phyloP scores from a whole-genome alignment of 1,139 yeast genomes.

The Geotrichum restrictum region DNA sequence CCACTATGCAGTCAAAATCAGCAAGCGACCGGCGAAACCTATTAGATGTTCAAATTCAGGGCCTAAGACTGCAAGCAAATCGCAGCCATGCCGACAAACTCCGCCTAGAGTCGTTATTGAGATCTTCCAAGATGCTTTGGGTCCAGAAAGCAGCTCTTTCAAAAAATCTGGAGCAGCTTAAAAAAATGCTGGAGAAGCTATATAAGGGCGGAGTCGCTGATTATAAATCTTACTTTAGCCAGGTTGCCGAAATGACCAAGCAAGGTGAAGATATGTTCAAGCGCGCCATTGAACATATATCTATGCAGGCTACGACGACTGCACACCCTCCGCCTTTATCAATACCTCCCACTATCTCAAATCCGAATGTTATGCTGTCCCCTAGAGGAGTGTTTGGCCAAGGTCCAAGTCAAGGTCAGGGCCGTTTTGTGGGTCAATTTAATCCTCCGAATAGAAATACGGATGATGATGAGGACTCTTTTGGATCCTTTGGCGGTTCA shows the following conservation, averaged over 20 bases:
- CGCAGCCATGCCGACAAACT: background rate
- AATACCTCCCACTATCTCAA: too few species aligned
- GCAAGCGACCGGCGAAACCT: background rate
- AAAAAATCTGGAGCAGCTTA: slow-evolving; percentile 4
- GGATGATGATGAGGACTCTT: background rate
- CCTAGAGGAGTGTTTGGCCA: too few species aligned
- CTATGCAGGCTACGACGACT: background rate
- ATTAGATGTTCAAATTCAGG: background rate
- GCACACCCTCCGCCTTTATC: too few species aligned
- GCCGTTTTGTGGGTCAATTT: too few species aligned
- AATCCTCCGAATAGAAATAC: too few species aligned
- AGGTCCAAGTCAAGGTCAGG: too few species aligned
- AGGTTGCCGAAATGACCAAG: background rate
- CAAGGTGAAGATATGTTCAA: slow-evolving; percentile 11
- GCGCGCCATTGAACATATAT: slow-evolving; percentile 9
- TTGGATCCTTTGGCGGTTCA: background rate
- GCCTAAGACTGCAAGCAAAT: background rate
- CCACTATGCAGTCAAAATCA: background rate
- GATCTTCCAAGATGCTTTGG: slow-evolving; percentile 5
- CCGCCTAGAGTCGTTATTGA: slow-evolving; percentile 4
- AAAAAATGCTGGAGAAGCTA: slow-evolving; percentile 5
- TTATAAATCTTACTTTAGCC: slow-evolving; percentile 1
- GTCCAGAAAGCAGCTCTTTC: slow-evolving; percentile 11
- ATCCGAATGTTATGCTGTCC: too few species aligned
- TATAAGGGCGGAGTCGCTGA: slow-evolving; percentile 8